Evolutionary conservation across 1,284 basidiomycete species (phyloP), one percentile per base, ranked within the genome.

Genomic region (Fomes fomentarius): DNA sequence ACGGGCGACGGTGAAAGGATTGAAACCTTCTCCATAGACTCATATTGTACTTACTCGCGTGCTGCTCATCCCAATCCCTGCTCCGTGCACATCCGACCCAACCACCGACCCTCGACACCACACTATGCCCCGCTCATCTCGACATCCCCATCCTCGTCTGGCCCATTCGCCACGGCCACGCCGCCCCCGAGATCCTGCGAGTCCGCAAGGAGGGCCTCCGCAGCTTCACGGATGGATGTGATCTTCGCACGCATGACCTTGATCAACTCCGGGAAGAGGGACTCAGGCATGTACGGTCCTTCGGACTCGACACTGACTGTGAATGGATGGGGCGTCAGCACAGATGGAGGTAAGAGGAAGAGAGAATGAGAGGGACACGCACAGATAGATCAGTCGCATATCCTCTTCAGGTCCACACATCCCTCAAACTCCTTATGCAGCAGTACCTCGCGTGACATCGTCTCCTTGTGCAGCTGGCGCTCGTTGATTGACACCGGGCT

Each of bases 371-470:
- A 8, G 26, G 35, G 21, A 77, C 84, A n/a, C 28, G 58, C 63
- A 96, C 95, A 98, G 56, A 99, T 82, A 71, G 98, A 99, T 75
- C 91, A 92, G 76, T 99, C 96, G 49, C 95, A 78, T 47, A 98
- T 87, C 10, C 97, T 80, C 44, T 88, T 86, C 40, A 99, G 80
- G 69, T 93, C 83, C 14, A 97, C 93, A 55, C 82, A 85, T 45
- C 86, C 94, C 47, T 88, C 83, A 63, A 99, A 98, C 70, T 99
- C 96, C 1, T 89, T 84, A 71, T 98, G 91, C 54, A 96, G 82
- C 42, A 98, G 79, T 1, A 96, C 96, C 71, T 99, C 96, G 43
- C 97, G 80, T 63, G 89, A 94, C 65, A 99, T 93, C 1, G 89
- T 94, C 70, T 99, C 97, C 56, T 87, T 88, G 28, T 96, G 81